Percentiles rank a stretch among this genome's conserved stretches.
Conservation (phyloP, 495 filamentous ascomycete genomes). For the Daldinia childiae region DNA sequence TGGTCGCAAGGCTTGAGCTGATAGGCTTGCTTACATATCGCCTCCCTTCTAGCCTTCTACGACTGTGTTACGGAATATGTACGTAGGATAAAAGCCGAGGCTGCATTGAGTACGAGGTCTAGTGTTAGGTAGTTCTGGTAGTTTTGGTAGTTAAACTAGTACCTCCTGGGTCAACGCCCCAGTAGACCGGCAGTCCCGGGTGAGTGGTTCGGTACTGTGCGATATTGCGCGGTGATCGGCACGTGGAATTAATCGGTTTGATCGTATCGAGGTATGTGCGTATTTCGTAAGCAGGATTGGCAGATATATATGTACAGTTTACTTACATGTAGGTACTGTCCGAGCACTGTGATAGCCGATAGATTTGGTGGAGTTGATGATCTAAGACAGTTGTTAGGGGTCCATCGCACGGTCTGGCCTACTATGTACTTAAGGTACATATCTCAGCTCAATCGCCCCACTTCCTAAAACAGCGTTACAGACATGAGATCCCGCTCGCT, state of each 20-base stretch:
- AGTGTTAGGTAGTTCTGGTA: neutral
- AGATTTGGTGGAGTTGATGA: constrained; percentile 17
- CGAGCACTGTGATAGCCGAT: neutral
- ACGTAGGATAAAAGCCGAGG: neutral
- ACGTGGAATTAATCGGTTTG: constrained; percentile 24
- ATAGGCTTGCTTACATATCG: constrained; percentile 16
- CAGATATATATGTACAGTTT: too few relatives aligned
- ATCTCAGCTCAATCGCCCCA: constrained; percentile 41
- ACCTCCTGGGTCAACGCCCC: constrained; percentile 21
- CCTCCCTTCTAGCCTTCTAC: neutral
- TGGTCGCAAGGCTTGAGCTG: constrained; percentile 29
- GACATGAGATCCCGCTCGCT: constrained; percentile 33
- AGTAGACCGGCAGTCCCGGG: constrained; percentile 24
- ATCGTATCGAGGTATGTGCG: neutral
- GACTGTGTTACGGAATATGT: neutral
- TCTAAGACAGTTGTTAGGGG: constrained; percentile 26
- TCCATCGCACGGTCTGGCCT: constrained; percentile 26
- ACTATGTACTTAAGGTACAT: constrained; percentile 5
- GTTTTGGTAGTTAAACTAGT: constrained; percentile 7
- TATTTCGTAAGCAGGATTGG: neutral
- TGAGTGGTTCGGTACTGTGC: constrained; percentile 21
- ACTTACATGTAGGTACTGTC: too few relatives aligned
- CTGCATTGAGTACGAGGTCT: constrained; percentile 17
- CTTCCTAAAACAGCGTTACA: constrained; percentile 30
- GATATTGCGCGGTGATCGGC: constrained; percentile 15